Conservation (phyloP, 176 grass and related monocot genomes). For the Eleusine coracana region DNA sequence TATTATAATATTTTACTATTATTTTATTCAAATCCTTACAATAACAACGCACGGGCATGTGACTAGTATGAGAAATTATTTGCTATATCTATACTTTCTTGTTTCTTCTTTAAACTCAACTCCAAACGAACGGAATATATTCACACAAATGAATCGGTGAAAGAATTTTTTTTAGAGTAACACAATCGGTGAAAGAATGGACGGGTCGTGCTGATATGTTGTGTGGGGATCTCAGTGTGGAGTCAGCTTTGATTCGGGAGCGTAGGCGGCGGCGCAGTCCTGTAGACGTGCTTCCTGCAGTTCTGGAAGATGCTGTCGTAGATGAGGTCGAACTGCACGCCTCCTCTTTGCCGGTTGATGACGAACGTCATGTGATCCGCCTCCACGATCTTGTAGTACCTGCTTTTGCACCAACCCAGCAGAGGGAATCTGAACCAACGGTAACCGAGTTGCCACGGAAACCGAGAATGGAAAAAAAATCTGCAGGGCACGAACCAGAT, state of each 20-base stretch:
- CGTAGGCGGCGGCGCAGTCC: constrained; percentile 34
- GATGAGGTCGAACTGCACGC: constrained; percentile 73
- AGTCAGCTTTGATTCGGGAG: constrained; percentile 44
- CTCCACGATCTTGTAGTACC: constrained; percentile 76
- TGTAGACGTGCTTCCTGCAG: constrained; percentile 59
- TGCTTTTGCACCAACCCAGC: constrained; percentile 20
- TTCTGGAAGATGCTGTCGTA: constrained; percentile 79
- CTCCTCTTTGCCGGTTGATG: constrained; percentile 64
- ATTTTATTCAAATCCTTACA: too few species aligned
- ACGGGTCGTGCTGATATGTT: background rate
- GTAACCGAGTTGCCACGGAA: background rate
- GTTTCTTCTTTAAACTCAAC: background rate
- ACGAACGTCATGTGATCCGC: constrained; percentile 85
- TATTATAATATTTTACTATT: too few species aligned
- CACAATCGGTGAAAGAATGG: too few species aligned
- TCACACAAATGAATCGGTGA: background rate
- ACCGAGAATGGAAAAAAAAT: background rate
- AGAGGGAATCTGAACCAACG: background rate
- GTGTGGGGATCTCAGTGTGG: background rate
- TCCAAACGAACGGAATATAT: background rate
- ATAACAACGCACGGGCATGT: too few species aligned
- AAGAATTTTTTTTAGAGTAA: background rate
- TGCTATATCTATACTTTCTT: background rate
- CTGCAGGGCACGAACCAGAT: constrained; percentile 57
- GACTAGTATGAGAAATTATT: background rate